Percentiles rank a stretch among this genome's conserved stretches.
Conservation (phyloP, 169 alveolate genomes). For the Plasmodium coatneyi region DNA sequence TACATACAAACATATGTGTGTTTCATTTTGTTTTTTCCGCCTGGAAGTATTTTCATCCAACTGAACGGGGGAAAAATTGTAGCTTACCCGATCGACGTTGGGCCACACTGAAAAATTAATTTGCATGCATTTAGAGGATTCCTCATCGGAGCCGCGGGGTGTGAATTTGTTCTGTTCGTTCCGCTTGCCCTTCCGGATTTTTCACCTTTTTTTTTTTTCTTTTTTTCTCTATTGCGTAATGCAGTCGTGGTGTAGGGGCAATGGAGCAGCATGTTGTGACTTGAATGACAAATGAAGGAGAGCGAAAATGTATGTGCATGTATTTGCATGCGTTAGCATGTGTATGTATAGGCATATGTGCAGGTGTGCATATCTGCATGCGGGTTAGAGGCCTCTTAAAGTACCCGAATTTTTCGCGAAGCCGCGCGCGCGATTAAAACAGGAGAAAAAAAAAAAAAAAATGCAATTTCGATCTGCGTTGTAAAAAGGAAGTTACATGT, state of each 20-base stretch:
- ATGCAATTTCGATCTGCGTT: background rate
- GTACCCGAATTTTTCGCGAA: background rate
- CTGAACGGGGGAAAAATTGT: background rate
- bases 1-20: background rate
- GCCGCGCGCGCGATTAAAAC: background rate
- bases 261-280: background rate
- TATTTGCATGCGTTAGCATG: background rate
- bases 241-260: background rate
- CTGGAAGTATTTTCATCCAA: background rate
- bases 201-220: background rate
- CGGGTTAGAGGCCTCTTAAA: background rate
- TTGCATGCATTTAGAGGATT: background rate
- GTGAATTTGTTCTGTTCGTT: background rate
- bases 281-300: background rate
- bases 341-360: background rate
- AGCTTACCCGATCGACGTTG: background rate
- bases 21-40: background rate
- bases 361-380: background rate
- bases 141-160: background rate
- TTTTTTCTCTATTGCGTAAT: background rate
- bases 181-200: background rate
- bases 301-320: background rate
- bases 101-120: background rate
- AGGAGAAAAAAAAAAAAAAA: background rate
- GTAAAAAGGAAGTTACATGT: background rate